These are phyloP conservation scores for Didymosphaeria variabile DNA, from an alignment of 2,329 filamentous ascomycete genomes.

Conservation along the genomic window DNA sequence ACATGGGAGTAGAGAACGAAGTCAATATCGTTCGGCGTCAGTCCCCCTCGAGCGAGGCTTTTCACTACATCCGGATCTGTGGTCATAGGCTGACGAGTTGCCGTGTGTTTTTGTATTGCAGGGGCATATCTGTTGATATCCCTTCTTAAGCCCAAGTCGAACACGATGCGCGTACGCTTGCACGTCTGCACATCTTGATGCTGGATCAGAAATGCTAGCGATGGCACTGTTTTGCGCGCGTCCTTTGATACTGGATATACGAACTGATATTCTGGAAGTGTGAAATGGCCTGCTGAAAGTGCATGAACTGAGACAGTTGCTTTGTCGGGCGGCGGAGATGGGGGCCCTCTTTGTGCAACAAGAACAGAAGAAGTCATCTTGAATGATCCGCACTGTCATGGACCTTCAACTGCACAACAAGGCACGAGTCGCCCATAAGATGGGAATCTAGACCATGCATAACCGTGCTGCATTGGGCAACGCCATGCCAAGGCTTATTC, in stretches of 20 bases:
- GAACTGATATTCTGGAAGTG: slow-evolving; percentile 60
- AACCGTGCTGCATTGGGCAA: not conserved
- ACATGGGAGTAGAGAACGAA: slow-evolving; percentile 55
- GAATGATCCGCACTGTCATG: not conserved
- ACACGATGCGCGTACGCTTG: slow-evolving; percentile 56
- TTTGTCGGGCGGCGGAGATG: slow-evolving; percentile 25
- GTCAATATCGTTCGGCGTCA: slow-evolving; percentile 52
- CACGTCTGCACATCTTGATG: slow-evolving; percentile 53
- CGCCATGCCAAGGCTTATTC: slow-evolving; percentile 4
- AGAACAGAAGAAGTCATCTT: slow-evolving; percentile 24
- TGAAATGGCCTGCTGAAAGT: slow-evolving; percentile 52
- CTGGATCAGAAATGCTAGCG: slow-evolving; percentile 63
- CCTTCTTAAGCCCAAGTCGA: slow-evolving; percentile 63
- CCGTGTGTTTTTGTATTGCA: slow-evolving; percentile 58
- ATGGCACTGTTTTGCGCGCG: slow-evolving; percentile 61
- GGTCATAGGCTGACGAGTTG: slow-evolving; percentile 55
- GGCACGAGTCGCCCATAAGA: not conserved
- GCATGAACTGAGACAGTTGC: slow-evolving; percentile 49
- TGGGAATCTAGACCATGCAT: not conserved
- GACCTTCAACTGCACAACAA: not conserved
- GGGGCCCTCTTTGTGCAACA: slow-evolving; percentile 19
- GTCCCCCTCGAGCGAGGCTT: slow-evolving; percentile 47
- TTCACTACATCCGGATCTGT: slow-evolving; percentile 53
- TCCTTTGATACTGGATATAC: slow-evolving; percentile 55
- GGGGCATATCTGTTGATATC: slow-evolving; percentile 56